Base-by-base conservation (phyloP, 352 stramenopile genomes). In the Hyaloperonospora brassicae region DNA sequence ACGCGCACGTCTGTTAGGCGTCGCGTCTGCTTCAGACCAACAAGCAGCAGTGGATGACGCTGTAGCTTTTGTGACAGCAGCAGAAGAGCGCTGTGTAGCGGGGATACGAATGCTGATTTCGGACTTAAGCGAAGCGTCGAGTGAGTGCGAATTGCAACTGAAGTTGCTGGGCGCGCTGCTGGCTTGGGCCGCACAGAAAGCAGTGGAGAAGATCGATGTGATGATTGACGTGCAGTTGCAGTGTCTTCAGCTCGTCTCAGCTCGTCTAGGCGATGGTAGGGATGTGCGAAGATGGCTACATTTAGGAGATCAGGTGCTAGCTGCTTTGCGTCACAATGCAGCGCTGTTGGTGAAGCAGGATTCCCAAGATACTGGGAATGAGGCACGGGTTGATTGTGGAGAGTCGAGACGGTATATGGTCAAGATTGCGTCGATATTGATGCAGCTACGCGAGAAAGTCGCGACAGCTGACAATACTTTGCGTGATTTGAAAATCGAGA, bases 401-500 rank as follows among this genome's bases (percentile, higher is more conserved):
- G 25, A 17, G 7, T 47, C 12, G 24, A 56, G 39, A 25, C 1
- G 23, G 3, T 61, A 13, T 12, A 27, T 72, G 17, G 52, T 69
- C 25, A 46, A 50, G 3, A 49, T 63, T 38, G 64, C 50, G 12
- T 34, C 31, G 5, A 40, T 58, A 25, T 27, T 72, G 21, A 23
- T 72, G 56, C 47, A 61, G 22, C 25, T 69, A 43, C 60, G 50
- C 25, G 52, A 62, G n/a, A 57, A 50, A 30, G 34, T 69, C 7
- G 52, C 59, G 23, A 48, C 22, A 47, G 23, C 35, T 30, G 52
- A 66, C n/a, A 38, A 50, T 27, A 38, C 36, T 5, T 42, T 27
- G 0, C 50, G 43, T 2, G 58, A 70, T 17, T 68, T 82, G n/a
- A 75, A 77, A 48, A 55, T 69, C 9, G 47, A 48, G 61, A 82